A percentile compares a stretch with the other conserved stretches of the same genome.
Evolutionary conservation across 2,329 filamentous ascomycete species (phyloP).

Genomic region (Incumbomyces delicatus): DNA sequence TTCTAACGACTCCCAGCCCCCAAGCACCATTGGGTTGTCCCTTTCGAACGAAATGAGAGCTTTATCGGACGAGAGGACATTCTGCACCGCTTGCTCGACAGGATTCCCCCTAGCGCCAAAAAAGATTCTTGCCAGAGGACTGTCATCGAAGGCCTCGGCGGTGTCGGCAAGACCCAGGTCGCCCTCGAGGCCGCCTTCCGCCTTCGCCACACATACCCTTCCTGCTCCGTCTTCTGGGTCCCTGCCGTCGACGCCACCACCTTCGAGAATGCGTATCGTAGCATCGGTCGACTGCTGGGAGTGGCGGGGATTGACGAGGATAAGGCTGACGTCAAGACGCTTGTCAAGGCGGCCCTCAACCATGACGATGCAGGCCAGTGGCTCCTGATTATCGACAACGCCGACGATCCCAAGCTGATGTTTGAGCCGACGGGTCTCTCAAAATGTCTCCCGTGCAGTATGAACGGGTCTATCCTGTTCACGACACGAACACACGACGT

Average conservation of each 20-base stretch:
- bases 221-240: slow-evolving; percentile 13
- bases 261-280: slow-evolving; percentile 8
- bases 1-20: too few relatives aligned
- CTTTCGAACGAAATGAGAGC: neutral
- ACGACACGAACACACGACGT: slow-evolving; percentile 13
- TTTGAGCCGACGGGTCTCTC: neutral
- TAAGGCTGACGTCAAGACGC: slow-evolving; percentile 8
- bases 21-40: slow-evolving; percentile 4
- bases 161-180: slow-evolving; percentile 22
- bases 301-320: slow-evolving; percentile 6
- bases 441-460: slow-evolving; percentile 9
- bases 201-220: neutral
- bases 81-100: neutral
- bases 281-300: slow-evolving; percentile 7
- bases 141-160: slow-evolving; percentile 15
- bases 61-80: neutral
- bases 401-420: slow-evolving; percentile 7
- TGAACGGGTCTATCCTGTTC: slow-evolving; percentile 16
- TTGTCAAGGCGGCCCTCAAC: slow-evolving; percentile 3
- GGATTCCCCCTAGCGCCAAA: neutral
- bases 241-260: neutral
- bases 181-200: slow-evolving; percentile 18
- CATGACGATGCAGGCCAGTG: neutral
- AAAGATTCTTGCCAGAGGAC: neutral
- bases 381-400: slow-evolving; percentile 19